Evolutionary conservation across 768 basidiomycete genomes (phyloP).

Genomic region (Boletus edulis): DNA sequence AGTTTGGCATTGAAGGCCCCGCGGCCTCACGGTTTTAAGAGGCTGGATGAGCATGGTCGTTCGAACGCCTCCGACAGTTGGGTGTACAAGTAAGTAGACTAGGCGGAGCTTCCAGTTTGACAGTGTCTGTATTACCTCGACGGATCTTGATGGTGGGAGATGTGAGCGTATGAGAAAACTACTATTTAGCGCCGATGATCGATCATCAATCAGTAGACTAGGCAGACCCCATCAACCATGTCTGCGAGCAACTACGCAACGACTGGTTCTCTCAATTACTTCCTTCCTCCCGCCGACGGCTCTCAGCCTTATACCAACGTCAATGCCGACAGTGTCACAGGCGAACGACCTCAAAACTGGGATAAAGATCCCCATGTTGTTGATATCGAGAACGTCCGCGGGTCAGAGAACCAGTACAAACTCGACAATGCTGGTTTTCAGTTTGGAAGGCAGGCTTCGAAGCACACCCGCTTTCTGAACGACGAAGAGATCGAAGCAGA

Average conservation of each 20-base stretch:
- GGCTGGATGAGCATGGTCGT: too few relatives aligned
- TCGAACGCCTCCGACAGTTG: too few relatives aligned
- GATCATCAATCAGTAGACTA: too few relatives aligned
- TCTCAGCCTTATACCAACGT: slow-evolving; percentile 15
- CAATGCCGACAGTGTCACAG: slow-evolving; percentile 18
- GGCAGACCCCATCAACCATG: background rate
- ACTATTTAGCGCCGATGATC: too few relatives aligned
- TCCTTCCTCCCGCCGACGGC: slow-evolving; percentile 16
- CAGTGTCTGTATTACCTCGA: too few relatives aligned
- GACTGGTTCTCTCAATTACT: slow-evolving; percentile 18
- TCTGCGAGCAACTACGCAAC: slow-evolving; percentile 16
- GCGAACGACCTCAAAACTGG: slow-evolving; percentile 22
- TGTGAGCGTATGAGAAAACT: too few relatives aligned
- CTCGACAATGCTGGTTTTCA: slow-evolving; percentile 40
- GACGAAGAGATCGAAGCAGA: slow-evolving; percentile 35
- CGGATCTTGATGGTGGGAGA: too few relatives aligned
- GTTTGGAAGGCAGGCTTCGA: slow-evolving; percentile 23
- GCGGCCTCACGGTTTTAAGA: too few relatives aligned
- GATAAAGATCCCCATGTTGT: slow-evolving; percentile 9
- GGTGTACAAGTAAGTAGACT: too few relatives aligned
- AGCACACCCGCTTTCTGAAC: slow-evolving; percentile 32
- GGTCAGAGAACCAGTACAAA: slow-evolving; percentile 30
- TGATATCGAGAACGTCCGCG: slow-evolving; percentile 34
- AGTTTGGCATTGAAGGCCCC: too few relatives aligned
- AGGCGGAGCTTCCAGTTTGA: too few relatives aligned